phyloP scores from a whole-genome alignment of 2,329 filamentous ascomycete species.

The Sphaerulina musiva region DNA sequence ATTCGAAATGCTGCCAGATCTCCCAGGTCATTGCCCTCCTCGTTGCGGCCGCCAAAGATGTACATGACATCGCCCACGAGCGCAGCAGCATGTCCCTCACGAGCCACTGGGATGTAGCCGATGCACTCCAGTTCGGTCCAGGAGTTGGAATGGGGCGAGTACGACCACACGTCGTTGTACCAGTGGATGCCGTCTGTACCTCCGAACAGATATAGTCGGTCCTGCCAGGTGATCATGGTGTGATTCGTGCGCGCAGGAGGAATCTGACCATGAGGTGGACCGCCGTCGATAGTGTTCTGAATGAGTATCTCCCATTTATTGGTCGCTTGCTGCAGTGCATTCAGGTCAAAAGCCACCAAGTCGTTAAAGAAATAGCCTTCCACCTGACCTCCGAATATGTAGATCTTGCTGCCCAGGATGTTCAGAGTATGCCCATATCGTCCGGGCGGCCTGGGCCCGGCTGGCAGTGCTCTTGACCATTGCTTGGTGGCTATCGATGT shows the following conservation, averaged over 20 bases:
- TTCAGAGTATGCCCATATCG: conserved; percentile 95
- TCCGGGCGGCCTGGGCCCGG: conserved; percentile 76
- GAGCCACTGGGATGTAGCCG: conserved; percentile 87
- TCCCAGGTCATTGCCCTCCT: conserved; percentile 85
- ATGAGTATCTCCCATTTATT: conserved; percentile 96
- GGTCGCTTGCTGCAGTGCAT: conserved; percentile 81
- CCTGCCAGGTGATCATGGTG: conserved; percentile 81
- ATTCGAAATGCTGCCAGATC: conserved; percentile 84
- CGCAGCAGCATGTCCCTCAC: conserved; percentile 89
- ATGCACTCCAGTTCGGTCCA: conserved; percentile 94
- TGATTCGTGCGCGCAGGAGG: conserved; percentile 93
- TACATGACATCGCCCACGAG: conserved; percentile 99
- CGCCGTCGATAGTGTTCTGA: conserved; percentile 60
- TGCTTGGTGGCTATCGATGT: conserved; percentile 72
- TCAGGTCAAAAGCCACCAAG: conserved; percentile 87
- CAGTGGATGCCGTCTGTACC: conserved; percentile 92
- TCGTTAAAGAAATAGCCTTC: conserved; percentile 99
- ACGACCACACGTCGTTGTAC: conserved; percentile 99
- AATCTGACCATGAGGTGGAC: conserved; percentile 56
- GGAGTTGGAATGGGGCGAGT: conserved; percentile 72
- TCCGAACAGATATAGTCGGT: conserved; percentile 94
- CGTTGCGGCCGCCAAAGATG: conserved; percentile 90
- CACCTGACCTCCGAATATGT: conserved; percentile 94
- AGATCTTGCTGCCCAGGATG: conserved; percentile 93
- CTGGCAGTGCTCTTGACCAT: conserved; percentile 90